Percentiles rank a stretch among this genome's conserved stretches.
Conservation (phyloP, 2,329 filamentous ascomycete genomes). For the Nakataea oryzae region DNA sequence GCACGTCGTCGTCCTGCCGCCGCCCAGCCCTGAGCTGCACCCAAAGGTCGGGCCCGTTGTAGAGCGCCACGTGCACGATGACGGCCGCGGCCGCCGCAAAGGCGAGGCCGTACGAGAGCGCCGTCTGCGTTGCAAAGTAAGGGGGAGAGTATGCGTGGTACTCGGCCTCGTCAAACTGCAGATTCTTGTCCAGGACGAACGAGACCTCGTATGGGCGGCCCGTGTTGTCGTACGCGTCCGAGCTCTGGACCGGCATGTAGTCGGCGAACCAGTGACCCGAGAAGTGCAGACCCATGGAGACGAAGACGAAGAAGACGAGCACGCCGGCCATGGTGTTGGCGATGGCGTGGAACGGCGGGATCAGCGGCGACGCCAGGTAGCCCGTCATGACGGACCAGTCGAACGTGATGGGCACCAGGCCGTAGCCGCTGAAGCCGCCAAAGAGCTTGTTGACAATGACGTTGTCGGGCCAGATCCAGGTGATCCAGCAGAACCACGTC, state of each 20-base stretch:
- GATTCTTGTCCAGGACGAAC: constrained; percentile 44
- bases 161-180: constrained; percentile 47
- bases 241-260: constrained; percentile 51
- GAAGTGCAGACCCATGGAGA: constrained; percentile 51
- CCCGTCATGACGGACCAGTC: constrained; percentile 33
- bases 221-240: constrained; percentile 54
- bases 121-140: constrained; percentile 53
- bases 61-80: constrained; percentile 43
- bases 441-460: constrained; percentile 33
- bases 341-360: constrained; percentile 44
- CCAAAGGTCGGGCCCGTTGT: constrained; percentile 45
- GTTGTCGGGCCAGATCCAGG: constrained; percentile 36
- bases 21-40: constrained; percentile 43
- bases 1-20: constrained; percentile 45
- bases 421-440: constrained; percentile 28
- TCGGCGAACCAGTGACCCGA: constrained; percentile 45
- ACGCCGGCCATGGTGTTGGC: constrained; percentile 43
- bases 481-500: constrained; percentile 30
- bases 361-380: constrained; percentile 36
- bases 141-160: constrained; percentile 57
- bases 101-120: constrained; percentile 44
- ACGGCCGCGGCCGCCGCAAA: constrained; percentile 59
- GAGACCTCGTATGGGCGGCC: constrained; percentile 48
- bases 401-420: constrained; percentile 25
- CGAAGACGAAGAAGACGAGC: constrained; percentile 41